Base-by-base conservation (phyloP, 345 rosid species). In the Euphorbia peplus region DNA sequence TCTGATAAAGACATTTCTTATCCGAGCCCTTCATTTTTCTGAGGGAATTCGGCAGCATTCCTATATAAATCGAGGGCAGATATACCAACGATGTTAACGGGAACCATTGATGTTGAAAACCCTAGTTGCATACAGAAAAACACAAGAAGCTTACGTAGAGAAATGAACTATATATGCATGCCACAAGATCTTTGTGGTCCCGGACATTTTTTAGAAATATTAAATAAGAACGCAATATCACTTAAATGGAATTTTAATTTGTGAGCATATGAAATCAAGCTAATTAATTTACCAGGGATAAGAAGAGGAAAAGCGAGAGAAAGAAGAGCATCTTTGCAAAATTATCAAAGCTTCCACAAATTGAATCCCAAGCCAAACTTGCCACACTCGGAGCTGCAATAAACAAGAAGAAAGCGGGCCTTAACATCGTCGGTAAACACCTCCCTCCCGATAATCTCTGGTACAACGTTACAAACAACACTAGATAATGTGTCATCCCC, bases 381-480 rank as follows among this genome's bases (percentile, higher is more conserved):
- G 60, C 79, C 71, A 60, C 66, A 41, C 79, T 70, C 8, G 79
- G 79, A 16, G 71, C 75, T 0, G 79, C 79, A 26, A 75, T 37
- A 50, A 70, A 75, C 59, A 75, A 65, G 71, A 75, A 75, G 71
- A 75, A 70, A 54, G 60, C 79, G 22, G 79, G 79, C 52, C 75
- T 52, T 26, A 70, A 47, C 79, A 66, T 61, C 5, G 75, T 29
- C 12, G 79, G 75, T 26, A 76, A 21, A 32, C 67, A 52, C 11
- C 66, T 71, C 9, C 58, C 75, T 26, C 58, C 68, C 1, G 64
- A 26, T 30, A 70, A 52, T 6, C 79, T 70, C 54, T 75, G 79
- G 30, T 75, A 75, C 3, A 75, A 32, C 0, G 79, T 75, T 2
- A 75, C 79, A 70, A 70, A 76, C 16, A 76, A 58, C 65, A 76